Base-by-base conservation (phyloP, 2,329 filamentous ascomycete genomes). In the Xylariaceae sp. region DNA sequence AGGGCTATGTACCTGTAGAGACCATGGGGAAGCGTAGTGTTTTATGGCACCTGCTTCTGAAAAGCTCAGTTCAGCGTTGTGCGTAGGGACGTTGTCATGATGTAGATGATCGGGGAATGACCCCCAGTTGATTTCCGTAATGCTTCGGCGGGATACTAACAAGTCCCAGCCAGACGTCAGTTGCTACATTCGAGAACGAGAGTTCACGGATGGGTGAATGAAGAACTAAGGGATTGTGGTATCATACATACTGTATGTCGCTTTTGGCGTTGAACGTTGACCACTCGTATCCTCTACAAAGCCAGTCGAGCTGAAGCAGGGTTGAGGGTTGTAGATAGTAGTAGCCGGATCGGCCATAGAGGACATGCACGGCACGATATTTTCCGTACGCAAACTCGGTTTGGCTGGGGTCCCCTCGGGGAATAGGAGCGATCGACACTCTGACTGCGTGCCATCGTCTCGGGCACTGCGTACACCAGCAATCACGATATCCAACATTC, bases 71-170 rank as follows among this genome's bases (percentile, higher is more conserved):
- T 32, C 26, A n/a, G 37, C 29, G 9, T 55, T 6, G 11, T 47
- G n/a, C 4, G 34, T 53, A 29, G 50, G 27, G 31, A 27, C 35
- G 45, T 50, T 35, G 4, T 57, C 31, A 12, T 27, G 34, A n/a
- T 35, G 32, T 9, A 37, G 47, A 46, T 37, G 42, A 12, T 59
- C 57, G 39, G 56, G 54, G 11, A 61, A 50, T 7, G 53, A 60
- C 31, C 59, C 62, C 68, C 63, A 70, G 44, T 63, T 61, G 40
- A 68, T 62, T 47, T 70, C 65, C 26, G 65, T 68, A n/a, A 70
- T 62, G 40, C 67, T 69, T 41, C 67, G 66, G 37, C 66, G 65
- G 19, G 67, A 67, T 50, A 70, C 62, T 58, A n/a, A 27, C 19
- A 2, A n/a, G 46, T 31, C 5, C 5, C 1, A 19, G 19, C 19